Percentiles rank a stretch among this genome's conserved stretches.
phyloP scores from a whole-genome alignment of 1,284 basidiomycete species.

The Peniophora sp. region DNA sequence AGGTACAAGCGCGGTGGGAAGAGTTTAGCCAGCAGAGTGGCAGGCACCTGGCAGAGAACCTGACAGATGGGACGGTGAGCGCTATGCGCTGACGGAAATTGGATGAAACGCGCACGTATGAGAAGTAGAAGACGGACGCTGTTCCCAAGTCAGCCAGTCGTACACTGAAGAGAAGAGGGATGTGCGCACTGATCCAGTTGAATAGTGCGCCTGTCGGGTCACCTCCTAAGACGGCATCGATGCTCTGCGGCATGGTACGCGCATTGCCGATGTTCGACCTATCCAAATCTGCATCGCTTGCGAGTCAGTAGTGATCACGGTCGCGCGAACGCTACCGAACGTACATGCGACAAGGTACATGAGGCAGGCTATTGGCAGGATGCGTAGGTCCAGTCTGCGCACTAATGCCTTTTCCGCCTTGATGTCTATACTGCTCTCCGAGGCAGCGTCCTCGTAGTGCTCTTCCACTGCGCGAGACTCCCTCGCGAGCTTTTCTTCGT shows the following conservation, averaged over 20 bases:
- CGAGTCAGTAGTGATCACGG: neutral
- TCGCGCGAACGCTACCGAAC: conserved; percentile 14
- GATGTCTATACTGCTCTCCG: neutral
- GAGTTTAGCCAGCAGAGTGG: conserved; percentile 57
- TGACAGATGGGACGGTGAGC: conserved; percentile 18
- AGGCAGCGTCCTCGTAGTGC: neutral
- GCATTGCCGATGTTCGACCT: conserved; percentile 73
- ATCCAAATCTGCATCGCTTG: conserved; percentile 45
- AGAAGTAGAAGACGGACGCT: conserved; percentile 61
- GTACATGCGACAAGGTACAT: conserved; percentile 71
- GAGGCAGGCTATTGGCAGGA: conserved; percentile 62
- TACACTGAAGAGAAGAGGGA: too few relatives aligned
- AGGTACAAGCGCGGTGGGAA: conserved; percentile 61
- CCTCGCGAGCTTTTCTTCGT: too few relatives aligned
- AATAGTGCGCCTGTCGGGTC: conserved; percentile 60
- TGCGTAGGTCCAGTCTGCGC: conserved; percentile 57
- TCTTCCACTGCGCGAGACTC: too few relatives aligned
- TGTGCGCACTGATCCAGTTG: conserved; percentile 52
- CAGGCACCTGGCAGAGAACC: conserved; percentile 69
- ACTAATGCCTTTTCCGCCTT: conserved; percentile 50
- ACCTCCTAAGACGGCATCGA: conserved; percentile 53
- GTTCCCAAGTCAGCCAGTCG: too few relatives aligned
- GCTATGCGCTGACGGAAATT: neutral
- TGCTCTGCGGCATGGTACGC: conserved; percentile 54
- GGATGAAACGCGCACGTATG: conserved; percentile 43